Evolutionary conservation across 306 rosid genomes (phyloP).

Genomic region (Mimosa bimucronata): DNA sequence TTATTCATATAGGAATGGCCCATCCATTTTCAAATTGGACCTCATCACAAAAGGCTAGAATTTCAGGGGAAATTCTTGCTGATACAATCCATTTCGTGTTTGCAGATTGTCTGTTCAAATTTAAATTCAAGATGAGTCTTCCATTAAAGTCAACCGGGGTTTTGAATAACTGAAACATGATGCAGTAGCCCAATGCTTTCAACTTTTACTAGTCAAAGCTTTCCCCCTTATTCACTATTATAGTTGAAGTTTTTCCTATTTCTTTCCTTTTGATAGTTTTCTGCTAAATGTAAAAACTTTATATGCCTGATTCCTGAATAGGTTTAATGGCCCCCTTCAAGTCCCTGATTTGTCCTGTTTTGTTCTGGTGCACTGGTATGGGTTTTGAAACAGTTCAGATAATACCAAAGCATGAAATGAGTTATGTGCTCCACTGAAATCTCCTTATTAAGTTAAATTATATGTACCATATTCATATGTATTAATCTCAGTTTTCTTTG

Average conservation of each 20-base stretch:
- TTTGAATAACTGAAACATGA: background rate
- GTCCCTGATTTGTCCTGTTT: background rate
- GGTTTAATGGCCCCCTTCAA: background rate
- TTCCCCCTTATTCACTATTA: too few relatives aligned
- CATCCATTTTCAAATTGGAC: background rate
- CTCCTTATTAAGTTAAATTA: background rate
- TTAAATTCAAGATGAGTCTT: background rate
- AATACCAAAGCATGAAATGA: background rate
- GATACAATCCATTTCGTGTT: background rate
- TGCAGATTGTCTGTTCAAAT: background rate
- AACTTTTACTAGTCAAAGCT: background rate
- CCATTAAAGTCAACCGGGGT: background rate
- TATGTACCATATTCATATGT: background rate
- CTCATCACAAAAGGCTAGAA: background rate
- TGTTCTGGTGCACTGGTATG: background rate
- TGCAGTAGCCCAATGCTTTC: background rate
- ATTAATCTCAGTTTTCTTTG: background rate
- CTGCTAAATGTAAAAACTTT: background rate
- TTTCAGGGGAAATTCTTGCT: background rate
- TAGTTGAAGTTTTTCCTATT: too few relatives aligned
- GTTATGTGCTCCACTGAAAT: background rate
- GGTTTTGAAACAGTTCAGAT: background rate
- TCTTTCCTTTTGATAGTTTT: background rate
- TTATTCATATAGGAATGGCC: background rate
- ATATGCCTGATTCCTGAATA: background rate